Conservation (phyloP, 306 rosid species). For the Cucurbita pepo region DNA sequence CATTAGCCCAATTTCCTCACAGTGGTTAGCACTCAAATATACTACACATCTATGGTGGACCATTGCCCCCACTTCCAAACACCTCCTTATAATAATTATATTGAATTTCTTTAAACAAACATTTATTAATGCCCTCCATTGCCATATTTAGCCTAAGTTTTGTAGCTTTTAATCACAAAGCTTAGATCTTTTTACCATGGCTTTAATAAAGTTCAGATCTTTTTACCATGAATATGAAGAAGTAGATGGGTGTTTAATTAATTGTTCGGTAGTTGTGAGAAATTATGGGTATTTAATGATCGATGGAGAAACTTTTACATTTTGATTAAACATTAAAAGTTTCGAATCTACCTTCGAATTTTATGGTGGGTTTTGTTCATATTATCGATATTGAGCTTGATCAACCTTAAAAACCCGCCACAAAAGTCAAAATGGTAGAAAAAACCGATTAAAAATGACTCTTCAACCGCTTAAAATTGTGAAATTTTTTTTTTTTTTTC, state of each 20-base stretch:
- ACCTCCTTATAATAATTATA: background rate
- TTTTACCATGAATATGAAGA: background rate
- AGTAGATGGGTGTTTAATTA: conserved; percentile 20
- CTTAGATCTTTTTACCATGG: background rate
- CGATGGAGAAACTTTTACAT: background rate
- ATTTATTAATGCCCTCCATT: background rate
- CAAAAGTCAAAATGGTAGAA: background rate
- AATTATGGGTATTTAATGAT: conserved; percentile 39
- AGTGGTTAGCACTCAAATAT: conserved; percentile 1
- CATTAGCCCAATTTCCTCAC: background rate
- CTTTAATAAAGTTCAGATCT: background rate
- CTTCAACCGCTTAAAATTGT: no score
- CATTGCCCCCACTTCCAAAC: background rate
- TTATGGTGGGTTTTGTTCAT: background rate
- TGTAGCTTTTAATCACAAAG: background rate
- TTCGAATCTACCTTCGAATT: background rate
- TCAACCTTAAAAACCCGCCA: background rate
- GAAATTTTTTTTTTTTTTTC: no score
- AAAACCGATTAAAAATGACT: no score
- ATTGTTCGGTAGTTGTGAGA: conserved; percentile 58
- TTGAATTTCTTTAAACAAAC: no score
- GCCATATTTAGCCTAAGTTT: background rate
- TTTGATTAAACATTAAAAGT: background rate
- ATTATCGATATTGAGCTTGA: background rate
- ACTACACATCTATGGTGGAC: background rate